Evolutionary conservation across 352 stramenopile species (phyloP).

Genomic region (Phytophthora quininea): DNA sequence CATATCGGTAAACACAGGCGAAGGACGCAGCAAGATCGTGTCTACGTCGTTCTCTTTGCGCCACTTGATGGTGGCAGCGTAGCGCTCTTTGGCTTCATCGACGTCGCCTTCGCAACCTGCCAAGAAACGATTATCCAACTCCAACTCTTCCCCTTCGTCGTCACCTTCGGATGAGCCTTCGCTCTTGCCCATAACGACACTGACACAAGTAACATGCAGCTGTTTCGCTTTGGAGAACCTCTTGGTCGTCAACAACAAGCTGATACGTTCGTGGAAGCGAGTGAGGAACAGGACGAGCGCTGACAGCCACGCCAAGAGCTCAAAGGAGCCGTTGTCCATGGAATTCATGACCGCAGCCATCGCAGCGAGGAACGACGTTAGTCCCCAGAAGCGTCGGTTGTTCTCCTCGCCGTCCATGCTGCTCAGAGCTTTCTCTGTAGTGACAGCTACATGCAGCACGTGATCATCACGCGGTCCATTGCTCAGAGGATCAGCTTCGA

Average conservation of each 20-base stretch:
- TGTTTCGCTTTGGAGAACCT: constrained; percentile 44
- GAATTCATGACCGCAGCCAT: constrained; percentile 49
- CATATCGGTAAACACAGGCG: constrained; percentile 61
- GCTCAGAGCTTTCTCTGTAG: constrained; percentile 28
- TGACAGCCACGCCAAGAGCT: constrained; percentile 56
- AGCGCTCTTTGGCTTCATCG: constrained; percentile 69
- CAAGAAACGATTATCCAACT: constrained; percentile 65
- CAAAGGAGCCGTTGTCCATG: constrained; percentile 47
- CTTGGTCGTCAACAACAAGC: constrained; percentile 55
- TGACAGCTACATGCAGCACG: constrained; percentile 53
- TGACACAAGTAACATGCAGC: constrained; percentile 45
- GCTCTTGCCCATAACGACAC: constrained; percentile 54
- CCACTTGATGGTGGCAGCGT: constrained; percentile 65
- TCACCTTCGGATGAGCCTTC: constrained; percentile 31
- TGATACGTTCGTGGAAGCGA: constrained; percentile 62
- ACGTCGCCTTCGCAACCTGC: constrained; percentile 74
- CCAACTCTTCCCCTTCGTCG: constrained; percentile 44
- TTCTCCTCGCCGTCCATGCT: constrained; percentile 33
- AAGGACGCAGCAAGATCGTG: constrained; percentile 65
- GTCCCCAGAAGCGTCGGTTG: constrained; percentile 47
- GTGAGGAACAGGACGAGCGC: constrained; percentile 60
- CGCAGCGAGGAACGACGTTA: constrained; percentile 50
- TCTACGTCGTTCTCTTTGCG: constrained; percentile 74
- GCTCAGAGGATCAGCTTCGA: constrained; percentile 53
- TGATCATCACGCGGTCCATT: constrained; percentile 41